Evolutionary conservation across 108 stramenopile species (phyloP).

Genomic region (Fistulifera pelliculosa): DNA sequence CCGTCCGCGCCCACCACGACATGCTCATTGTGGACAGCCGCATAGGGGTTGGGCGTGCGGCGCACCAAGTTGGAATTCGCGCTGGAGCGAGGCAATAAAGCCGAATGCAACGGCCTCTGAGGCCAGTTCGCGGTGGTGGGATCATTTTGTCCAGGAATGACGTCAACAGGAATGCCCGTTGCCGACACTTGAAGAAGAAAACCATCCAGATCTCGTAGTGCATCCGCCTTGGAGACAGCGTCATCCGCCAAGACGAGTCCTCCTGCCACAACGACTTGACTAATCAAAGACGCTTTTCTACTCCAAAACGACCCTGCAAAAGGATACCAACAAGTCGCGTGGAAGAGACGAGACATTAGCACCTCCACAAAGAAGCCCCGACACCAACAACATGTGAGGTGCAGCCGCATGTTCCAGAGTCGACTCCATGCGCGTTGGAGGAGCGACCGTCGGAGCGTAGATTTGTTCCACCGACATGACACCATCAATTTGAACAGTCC

Average conservation of each 20-base stretch:
- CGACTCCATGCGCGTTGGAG: conserved; percentile 6
- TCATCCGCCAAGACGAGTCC: conserved; percentile 26
- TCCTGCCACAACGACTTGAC: conserved; percentile 63
- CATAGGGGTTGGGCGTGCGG: conserved; percentile 76
- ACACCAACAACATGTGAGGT: conserved; percentile 52
- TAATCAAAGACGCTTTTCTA: conserved; percentile 35
- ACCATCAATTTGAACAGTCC: conserved; percentile 43
- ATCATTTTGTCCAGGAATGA: conserved; percentile 68
- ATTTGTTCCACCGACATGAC: conserved; percentile 52
- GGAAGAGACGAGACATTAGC: conserved; percentile 41
- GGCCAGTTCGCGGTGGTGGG: conserved; percentile 86
- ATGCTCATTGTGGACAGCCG: conserved; percentile 18
- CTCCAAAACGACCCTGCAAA: conserved; percentile 49
- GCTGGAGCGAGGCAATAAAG: conserved; percentile 43
- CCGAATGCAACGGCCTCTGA: conserved; percentile 69
- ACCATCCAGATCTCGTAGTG: conserved; percentile 51
- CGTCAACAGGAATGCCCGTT: conserved; percentile 62
- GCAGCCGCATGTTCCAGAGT: background rate
- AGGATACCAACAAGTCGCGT: conserved; percentile 69
- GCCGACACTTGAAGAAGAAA: conserved; percentile 43
- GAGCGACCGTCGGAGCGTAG: conserved; percentile 37
- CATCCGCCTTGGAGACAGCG: conserved; percentile 2
- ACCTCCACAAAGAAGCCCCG: conserved; percentile 59
- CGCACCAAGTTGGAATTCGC: conserved; percentile 22
- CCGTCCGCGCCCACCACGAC: conserved; percentile 70